phyloP scores from a whole-genome alignment of 768 basidiomycete genomes.

The Dentipellis sp. region DNA sequence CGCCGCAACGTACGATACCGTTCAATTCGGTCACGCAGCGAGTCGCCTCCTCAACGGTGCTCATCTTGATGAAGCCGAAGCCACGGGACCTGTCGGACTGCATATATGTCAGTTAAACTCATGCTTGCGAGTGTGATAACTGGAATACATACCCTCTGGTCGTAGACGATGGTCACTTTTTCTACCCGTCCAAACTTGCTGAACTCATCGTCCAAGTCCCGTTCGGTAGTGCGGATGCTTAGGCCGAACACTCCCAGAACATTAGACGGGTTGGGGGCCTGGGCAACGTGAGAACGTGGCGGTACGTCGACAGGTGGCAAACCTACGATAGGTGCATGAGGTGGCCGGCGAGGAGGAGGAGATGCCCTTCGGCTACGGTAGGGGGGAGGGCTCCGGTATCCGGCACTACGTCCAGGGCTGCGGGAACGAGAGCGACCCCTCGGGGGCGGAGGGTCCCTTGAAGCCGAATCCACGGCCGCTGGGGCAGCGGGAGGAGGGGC shows the following conservation, averaged over 20 bases:
- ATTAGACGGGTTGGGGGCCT: slow-evolving; percentile 81
- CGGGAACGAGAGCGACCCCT: slow-evolving; percentile 70
- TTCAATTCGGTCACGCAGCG: slow-evolving; percentile 87
- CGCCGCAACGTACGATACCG: slow-evolving; percentile 59
- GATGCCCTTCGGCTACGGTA: slow-evolving; percentile 41
- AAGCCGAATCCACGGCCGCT: slow-evolving; percentile 28
- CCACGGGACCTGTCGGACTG: slow-evolving; percentile 94
- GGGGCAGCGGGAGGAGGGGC: slow-evolving; percentile 46
- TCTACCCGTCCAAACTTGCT: slow-evolving; percentile 81
- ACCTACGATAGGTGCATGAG: slow-evolving; percentile 71
- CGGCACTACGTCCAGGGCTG: slow-evolving; percentile 52
- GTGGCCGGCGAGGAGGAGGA: slow-evolving; percentile 49
- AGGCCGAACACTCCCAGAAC: slow-evolving; percentile 98
- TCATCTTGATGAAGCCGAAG: slow-evolving; percentile 97
- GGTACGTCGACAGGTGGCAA: slow-evolving; percentile 6
- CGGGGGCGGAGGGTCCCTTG: slow-evolving; percentile 42
- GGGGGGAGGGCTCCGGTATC: slow-evolving; percentile 46
- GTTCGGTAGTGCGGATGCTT: slow-evolving; percentile 88
- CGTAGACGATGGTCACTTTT: slow-evolving; percentile 95
- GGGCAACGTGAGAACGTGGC: slow-evolving; percentile 28
- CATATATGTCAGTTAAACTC: slow-evolving; percentile 11
- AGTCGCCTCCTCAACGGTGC: slow-evolving; percentile 76
- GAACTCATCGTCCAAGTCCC: slow-evolving; percentile 93
- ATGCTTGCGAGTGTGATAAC: neutral
- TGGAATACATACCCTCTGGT: slow-evolving; percentile 70